phyloP scores from a whole-genome alignment of 176 grass and related monocot species.

The Avena sativa region DNA sequence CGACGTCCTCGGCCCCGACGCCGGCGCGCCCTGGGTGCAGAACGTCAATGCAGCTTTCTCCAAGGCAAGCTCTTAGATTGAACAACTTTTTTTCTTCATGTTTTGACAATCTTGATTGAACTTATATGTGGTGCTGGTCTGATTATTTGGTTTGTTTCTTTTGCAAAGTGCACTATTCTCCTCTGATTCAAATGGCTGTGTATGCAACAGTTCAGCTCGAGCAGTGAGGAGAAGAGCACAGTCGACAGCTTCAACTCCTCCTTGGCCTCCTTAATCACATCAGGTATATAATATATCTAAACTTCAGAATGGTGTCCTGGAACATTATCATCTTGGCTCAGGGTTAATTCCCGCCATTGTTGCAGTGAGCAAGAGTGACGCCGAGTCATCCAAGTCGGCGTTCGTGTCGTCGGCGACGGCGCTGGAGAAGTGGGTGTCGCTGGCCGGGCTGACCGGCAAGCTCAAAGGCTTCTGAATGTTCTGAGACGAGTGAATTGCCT shows the following conservation, averaged over 20 bases:
- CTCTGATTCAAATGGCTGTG: neutral
- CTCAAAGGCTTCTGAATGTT: slow-evolving; percentile 88
- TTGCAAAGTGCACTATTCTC: neutral
- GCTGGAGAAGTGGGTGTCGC: slow-evolving; percentile 85
- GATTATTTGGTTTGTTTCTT: neutral
- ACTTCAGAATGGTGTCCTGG: neutral
- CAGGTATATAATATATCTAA: slow-evolving; percentile 45
- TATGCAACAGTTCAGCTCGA: slow-evolving; percentile 72
- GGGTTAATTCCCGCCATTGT: neutral
- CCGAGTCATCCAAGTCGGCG: slow-evolving; percentile 72
- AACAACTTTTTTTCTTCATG: too few relatives aligned
- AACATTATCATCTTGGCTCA: neutral
- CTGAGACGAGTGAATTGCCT: slow-evolving; percentile 12
- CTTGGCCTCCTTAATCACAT: slow-evolving; percentile 71
- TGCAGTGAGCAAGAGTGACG: slow-evolving; percentile 78
- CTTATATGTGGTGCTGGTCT: neutral
- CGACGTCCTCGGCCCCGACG: slow-evolving; percentile 59
- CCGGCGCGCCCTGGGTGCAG: slow-evolving; percentile 65
- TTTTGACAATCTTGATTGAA: too few relatives aligned
- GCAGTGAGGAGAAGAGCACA: slow-evolving; percentile 65
- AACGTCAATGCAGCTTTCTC: slow-evolving; percentile 86
- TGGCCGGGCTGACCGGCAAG: slow-evolving; percentile 66
- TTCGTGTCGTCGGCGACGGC: slow-evolving; percentile 84
- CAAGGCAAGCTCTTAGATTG: slow-evolving; percentile 42
- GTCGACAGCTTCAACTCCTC: slow-evolving; percentile 86